Percentiles rank a stretch among this genome's conserved stretches.
Conservation (phyloP, 768 basidiomycete species). For the Hygrocybe coccinea region DNA sequence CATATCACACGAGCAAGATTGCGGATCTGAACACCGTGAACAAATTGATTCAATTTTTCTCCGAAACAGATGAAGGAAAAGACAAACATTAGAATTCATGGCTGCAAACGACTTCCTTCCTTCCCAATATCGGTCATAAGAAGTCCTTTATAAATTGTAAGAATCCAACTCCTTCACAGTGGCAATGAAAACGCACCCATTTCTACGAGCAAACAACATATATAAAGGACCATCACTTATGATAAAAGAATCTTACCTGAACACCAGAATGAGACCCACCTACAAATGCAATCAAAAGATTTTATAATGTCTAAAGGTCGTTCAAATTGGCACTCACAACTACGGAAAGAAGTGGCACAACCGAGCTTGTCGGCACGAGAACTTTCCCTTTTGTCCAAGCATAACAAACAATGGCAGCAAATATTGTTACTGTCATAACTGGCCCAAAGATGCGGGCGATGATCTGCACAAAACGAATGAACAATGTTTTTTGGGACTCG, state of each 20-base stretch:
- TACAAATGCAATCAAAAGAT: slow-evolving; percentile 23
- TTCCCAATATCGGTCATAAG: slow-evolving; percentile 85
- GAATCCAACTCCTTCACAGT: neutral
- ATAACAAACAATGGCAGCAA: slow-evolving; percentile 59
- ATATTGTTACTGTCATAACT: slow-evolving; percentile 77
- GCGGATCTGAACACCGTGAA: slow-evolving; percentile 39
- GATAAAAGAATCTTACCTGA: slow-evolving; percentile 49
- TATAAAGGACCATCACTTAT: neutral
- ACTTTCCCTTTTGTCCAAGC: slow-evolving; percentile 52
- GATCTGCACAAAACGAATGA: slow-evolving; percentile 42
- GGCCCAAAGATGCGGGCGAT: slow-evolving; percentile 71
- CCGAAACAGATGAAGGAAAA: neutral
- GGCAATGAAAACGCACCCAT: slow-evolving; percentile 44
- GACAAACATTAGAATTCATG: slow-evolving; percentile 49
- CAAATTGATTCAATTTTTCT: neutral
- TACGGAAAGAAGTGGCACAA: slow-evolving; percentile 83
- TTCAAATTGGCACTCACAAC: slow-evolving; percentile 54
- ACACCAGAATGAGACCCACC: slow-evolving; percentile 88
- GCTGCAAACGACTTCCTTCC: slow-evolving; percentile 80
- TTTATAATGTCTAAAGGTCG: neutral
- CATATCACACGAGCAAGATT: slow-evolving; percentile 76
- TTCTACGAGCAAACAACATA: slow-evolving; percentile 37
- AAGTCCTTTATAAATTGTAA: slow-evolving; percentile 47
- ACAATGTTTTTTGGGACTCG: slow-evolving; percentile 8
- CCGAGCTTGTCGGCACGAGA: slow-evolving; percentile 70